phyloP scores from a whole-genome alignment of 306 rosid species.

The Albizia julibrissin region DNA sequence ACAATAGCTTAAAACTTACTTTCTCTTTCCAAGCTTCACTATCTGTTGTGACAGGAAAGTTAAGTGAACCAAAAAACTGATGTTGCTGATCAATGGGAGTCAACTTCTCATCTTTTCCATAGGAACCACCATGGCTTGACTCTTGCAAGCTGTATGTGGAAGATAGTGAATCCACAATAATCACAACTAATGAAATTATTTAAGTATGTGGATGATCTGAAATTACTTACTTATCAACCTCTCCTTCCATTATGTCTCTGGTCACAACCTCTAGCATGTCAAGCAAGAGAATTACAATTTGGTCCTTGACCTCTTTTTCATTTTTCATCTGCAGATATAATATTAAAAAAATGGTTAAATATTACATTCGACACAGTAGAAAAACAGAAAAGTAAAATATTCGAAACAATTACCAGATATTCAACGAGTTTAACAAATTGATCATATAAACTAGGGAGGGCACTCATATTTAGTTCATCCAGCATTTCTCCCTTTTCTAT shows the following conservation, averaged over 20 bases:
- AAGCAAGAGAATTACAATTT: conserved; percentile 87
- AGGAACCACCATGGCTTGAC: conserved; percentile 70
- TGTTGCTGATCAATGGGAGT: conserved; percentile 69
- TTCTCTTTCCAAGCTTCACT: conserved; percentile 93
- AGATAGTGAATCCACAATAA: conserved; percentile 28
- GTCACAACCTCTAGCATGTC: conserved; percentile 96
- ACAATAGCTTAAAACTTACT: conserved; percentile 45
- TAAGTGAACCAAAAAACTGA: conserved; percentile 60
- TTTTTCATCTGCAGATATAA: conserved; percentile 57
- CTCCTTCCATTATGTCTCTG: conserved; percentile 88
- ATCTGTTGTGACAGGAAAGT: conserved; percentile 62
- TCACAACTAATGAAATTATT: conserved; percentile 18
- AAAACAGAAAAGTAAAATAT: conserved; percentile 18
- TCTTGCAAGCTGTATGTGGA: conserved; percentile 66
- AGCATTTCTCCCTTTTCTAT: conserved; percentile 37
- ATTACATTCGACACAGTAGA: conserved; percentile 16
- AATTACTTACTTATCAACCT: conserved; percentile 59
- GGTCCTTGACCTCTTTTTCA: conserved; percentile 66
- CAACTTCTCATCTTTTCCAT: conserved; percentile 64
- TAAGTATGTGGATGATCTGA: conserved; percentile 10
- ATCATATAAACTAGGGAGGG: conserved; percentile 66
- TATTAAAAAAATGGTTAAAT: conserved; percentile 26
- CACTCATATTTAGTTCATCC: conserved; percentile 62
- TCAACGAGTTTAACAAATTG: conserved; percentile 68
- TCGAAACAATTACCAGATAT: conserved; percentile 64